Evolutionary conservation across 306 rosid species (phyloP), one percentile per base, ranked within the genome.

Genomic region (Glycyrrhiza uralensis): DNA sequence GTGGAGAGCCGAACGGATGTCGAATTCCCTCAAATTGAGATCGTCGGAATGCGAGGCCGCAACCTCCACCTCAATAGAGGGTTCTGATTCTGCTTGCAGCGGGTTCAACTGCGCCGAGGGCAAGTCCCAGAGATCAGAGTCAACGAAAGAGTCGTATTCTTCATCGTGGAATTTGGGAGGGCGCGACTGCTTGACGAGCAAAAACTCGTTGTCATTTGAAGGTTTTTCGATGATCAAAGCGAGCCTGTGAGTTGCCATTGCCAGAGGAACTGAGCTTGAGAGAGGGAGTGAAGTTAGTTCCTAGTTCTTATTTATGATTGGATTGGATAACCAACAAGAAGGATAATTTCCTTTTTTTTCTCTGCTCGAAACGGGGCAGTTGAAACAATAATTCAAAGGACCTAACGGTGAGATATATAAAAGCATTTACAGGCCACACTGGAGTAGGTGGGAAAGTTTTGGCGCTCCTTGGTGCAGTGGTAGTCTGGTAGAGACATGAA

Each of bases 71-170:
- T 51, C 61, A 44, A 69, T 10, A 20, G 30, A 62, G 9, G 86
- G 62, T 15, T 75, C 78, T 1, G 79, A 78, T 1, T 55, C 67
- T n/a, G 57, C 73, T 55, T 56, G 77, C 14, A 74, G 56, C 63
- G 66, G 82, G 19, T 88, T 85, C 79, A 92, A 56, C 29, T 68
- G 80, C 28, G 77, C 76, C 2, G 86, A 79, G 17, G 98, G 98
- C 61, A 92, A 84, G 87, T 92, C 98, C 95, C 95, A 92, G 56
- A 92, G 89, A 57, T 92, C 95, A 18, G 98, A 92, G 73, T 92
- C 98, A 24, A 81, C 71, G 82, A 63, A 83, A 71, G 98, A 92
- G 39, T 92, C 95, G 88, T 92, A 92, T 70, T 92, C 95, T 1
- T 77, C 79, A 33, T 88, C 81, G 49, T 80, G 35, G 82, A 89